These are phyloP conservation scores for Cokeromyces recurvatus DNA, from an alignment of 371 early-diverging fungal genomes.

Conservation along the genomic window DNA sequence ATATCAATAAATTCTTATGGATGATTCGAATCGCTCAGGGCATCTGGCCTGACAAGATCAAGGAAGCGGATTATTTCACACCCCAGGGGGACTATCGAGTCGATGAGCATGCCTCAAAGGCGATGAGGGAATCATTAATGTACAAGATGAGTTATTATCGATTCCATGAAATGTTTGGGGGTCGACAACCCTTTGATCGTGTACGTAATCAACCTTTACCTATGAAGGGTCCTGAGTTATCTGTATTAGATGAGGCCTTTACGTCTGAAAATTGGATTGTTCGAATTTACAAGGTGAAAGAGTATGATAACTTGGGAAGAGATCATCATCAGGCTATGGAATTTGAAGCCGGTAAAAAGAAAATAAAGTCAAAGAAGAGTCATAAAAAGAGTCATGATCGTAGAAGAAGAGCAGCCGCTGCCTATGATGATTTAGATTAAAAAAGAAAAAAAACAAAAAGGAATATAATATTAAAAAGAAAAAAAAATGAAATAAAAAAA, in stretches of 20 bases:
- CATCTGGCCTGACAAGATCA: slow-evolving; percentile 91
- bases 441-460: too few relatives aligned
- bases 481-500: too few relatives aligned
- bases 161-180: slow-evolving; percentile 82
- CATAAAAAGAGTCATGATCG: slow-evolving; percentile 42
- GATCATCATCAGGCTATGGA: slow-evolving; percentile 65
- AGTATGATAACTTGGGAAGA: slow-evolving; percentile 87
- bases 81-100: slow-evolving; percentile 89
- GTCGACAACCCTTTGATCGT: slow-evolving; percentile 73
- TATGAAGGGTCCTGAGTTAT: slow-evolving; percentile 72
- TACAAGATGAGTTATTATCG: slow-evolving; percentile 97
- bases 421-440: slow-evolving; percentile 26
- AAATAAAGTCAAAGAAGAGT: slow-evolving; percentile 28
- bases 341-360: slow-evolving; percentile 57
- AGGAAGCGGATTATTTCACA: slow-evolving; percentile 87
- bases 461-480: too few relatives aligned
- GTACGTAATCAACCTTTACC: slow-evolving; percentile 84
- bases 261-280: slow-evolving; percentile 93
- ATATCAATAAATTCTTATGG: slow-evolving; percentile 99
- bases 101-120: slow-evolving; percentile 82
- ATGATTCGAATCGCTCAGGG: slow-evolving; percentile 98
- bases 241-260: slow-evolving; percentile 88
- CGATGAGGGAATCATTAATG: slow-evolving; percentile 92
- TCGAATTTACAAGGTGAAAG: slow-evolving; percentile 95
- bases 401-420: slow-evolving; percentile 33